Conservation (phyloP, 805 yeast species). For the Barnettozyma siamensis region DNA sequence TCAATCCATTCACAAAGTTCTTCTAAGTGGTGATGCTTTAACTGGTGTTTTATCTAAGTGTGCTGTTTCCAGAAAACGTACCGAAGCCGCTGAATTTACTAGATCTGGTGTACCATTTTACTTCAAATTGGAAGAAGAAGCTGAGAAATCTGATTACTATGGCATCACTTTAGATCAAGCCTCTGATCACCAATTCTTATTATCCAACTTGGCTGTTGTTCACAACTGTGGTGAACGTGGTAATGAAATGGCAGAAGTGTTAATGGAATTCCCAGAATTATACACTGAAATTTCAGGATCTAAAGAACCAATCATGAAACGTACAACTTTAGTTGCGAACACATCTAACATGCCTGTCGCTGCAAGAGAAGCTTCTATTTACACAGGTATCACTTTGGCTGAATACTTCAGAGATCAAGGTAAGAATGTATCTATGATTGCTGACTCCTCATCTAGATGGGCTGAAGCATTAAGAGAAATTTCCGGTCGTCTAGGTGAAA, state of each 20-base stretch:
- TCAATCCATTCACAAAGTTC: constrained; percentile 17
- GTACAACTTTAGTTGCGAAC: constrained; percentile 97
- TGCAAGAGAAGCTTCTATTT: constrained; percentile 98
- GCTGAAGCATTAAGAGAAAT: constrained; percentile 99
- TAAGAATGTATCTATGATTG: constrained; percentile 98
- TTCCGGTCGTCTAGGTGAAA: constrained; percentile 99
- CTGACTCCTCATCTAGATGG: constrained; percentile 99
- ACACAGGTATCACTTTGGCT: constrained; percentile 97
- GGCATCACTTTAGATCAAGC: constrained; percentile 34
- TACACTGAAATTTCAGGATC: constrained; percentile 86
- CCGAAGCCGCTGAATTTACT: constrained; percentile 1
- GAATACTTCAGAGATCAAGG: constrained; percentile 99
- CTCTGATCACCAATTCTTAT: constrained; percentile 38
- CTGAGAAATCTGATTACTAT: constrained; percentile 31
- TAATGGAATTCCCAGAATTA: constrained; percentile 99
- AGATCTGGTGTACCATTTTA: constrained; percentile 19
- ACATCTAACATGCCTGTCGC: constrained; percentile 99
- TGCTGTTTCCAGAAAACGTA: constrained; percentile 19
- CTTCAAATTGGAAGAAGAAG: constrained; percentile 26
- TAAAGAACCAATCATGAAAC: constrained; percentile 98
- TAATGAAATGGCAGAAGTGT: constrained; percentile 98
- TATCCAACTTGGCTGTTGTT: constrained; percentile 33
- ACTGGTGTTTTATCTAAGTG: constrained; percentile 24
- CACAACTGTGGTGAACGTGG: constrained; percentile 83
- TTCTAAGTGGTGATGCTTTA: constrained; percentile 24